phyloP scores from a whole-genome alignment of 345 rosid species.

The Trapa incisa region DNA sequence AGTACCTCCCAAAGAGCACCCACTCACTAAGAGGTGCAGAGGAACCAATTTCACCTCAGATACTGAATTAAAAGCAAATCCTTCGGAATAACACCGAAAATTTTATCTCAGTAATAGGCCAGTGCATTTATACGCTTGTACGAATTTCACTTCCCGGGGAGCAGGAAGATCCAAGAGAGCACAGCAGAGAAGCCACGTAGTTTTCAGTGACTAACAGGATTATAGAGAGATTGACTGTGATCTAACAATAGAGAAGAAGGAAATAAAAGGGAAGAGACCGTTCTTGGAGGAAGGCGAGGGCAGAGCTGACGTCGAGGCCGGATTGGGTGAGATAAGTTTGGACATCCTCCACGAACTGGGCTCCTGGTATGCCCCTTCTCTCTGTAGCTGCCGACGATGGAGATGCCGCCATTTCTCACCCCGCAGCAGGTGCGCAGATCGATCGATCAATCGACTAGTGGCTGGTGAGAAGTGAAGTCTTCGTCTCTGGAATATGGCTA shows the following conservation, averaged over 20 bases:
- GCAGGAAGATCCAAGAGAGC: background rate
- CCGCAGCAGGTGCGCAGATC: background rate
- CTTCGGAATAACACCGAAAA: background rate
- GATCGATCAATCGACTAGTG: background rate
- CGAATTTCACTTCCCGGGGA: background rate
- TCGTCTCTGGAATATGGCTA: background rate
- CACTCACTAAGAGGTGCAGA: background rate
- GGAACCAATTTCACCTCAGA: background rate
- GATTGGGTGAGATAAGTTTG: constrained; percentile 55
- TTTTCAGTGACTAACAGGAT: background rate
- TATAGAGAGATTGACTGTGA: background rate
- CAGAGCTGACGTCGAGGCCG: constrained; percentile 64
- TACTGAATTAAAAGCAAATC: background rate
- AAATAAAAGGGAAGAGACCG: constrained; percentile 25
- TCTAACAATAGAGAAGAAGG: background rate
- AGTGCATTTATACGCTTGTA: background rate
- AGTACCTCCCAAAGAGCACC: background rate
- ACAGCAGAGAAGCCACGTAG: background rate
- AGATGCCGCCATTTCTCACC: constrained; percentile 19
- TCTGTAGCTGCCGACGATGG: constrained; percentile 27
- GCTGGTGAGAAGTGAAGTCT: background rate
- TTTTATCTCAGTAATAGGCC: background rate
- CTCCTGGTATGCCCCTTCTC: constrained; percentile 86
- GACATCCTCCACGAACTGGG: constrained; percentile 81
- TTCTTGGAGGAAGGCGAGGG: constrained; percentile 86